Conservation (phyloP, 768 basidiomycete genomes). For the Suillus lakei region DNA sequence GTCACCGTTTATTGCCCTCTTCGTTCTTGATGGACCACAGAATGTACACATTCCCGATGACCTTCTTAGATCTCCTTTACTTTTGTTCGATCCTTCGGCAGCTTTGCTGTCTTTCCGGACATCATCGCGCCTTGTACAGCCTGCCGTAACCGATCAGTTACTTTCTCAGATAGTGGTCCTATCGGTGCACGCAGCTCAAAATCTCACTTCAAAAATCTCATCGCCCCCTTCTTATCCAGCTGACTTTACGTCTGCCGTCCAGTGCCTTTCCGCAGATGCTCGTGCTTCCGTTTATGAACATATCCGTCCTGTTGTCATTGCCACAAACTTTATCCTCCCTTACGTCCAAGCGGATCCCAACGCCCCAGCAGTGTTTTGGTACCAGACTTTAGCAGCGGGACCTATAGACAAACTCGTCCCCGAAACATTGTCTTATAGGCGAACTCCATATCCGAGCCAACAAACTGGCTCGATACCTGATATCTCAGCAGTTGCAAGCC, state of each 20-base stretch:
- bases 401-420: neutral
- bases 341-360: slow-evolving; percentile 20
- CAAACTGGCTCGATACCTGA: slow-evolving; percentile 47
- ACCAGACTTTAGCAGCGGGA: slow-evolving; percentile 17
- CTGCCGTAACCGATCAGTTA: slow-evolving; percentile 17
- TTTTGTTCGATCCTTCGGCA: slow-evolving; percentile 13
- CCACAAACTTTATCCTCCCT: slow-evolving; percentile 29
- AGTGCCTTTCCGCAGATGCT: slow-evolving; percentile 19
- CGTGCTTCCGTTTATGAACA: slow-evolving; percentile 19
- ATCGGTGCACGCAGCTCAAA: slow-evolving; percentile 4
- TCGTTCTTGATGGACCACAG: slow-evolving; percentile 14
- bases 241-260: slow-evolving; percentile 21
- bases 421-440: slow-evolving; percentile 33
- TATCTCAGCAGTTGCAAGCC: slow-evolving; percentile 36
- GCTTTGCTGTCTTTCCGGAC: slow-evolving; percentile 20
- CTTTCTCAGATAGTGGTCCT: slow-evolving; percentile 25
- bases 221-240: slow-evolving; percentile 13
- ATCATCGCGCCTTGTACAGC: slow-evolving; percentile 17
- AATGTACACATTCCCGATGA: neutral
- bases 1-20: slow-evolving; percentile 21
- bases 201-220: slow-evolving; percentile 15
- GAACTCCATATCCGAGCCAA: slow-evolving; percentile 44
- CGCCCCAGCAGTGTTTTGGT: slow-evolving; percentile 27
- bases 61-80: slow-evolving; percentile 6
- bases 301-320: slow-evolving; percentile 23